phyloP scores from a whole-genome alignment of 257 asterid genomes.

The Nicotiana tomentosiformis region DNA sequence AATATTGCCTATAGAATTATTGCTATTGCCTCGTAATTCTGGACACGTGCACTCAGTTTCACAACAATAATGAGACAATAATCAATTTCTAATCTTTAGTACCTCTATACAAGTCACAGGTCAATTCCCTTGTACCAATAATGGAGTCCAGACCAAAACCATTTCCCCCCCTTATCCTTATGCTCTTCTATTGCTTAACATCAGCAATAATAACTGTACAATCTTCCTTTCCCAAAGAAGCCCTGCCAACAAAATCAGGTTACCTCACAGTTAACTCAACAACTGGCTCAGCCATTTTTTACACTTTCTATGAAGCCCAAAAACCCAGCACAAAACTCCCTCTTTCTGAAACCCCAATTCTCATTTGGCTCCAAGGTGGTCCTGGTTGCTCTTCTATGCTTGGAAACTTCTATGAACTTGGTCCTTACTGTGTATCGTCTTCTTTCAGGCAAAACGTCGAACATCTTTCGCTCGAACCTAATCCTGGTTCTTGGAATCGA shows the following conservation, averaged over 20 bases:
- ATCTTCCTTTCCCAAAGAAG: conserved; percentile 46
- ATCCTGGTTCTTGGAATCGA: conserved; percentile 78
- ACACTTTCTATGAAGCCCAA: conserved; percentile 72
- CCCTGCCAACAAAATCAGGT: conserved; percentile 70
- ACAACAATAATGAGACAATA: neutral
- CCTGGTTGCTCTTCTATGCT: conserved; percentile 86
- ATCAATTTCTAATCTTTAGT: neutral
- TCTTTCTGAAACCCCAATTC: conserved; percentile 42
- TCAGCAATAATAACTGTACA: conserved; percentile 14
- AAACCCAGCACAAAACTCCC: conserved; percentile 9
- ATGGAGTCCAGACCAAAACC: neutral
- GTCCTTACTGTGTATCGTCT: conserved; percentile 57
- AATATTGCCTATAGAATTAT: too few species aligned
- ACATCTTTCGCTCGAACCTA: conserved; percentile 28
- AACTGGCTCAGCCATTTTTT: conserved; percentile 68
- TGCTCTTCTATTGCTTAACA: neutral
- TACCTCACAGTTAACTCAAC: conserved; percentile 65
- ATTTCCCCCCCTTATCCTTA: neutral
- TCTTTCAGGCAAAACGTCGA: conserved; percentile 8
- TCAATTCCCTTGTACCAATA: neutral
- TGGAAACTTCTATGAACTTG: conserved; percentile 70
- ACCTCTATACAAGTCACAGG: neutral
- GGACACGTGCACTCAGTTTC: neutral
- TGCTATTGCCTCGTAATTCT: neutral
- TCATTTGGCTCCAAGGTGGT: conserved; percentile 90